phyloP scores from a whole-genome alignment of 495 filamentous ascomycete genomes.

The Xylaria longipes region DNA sequence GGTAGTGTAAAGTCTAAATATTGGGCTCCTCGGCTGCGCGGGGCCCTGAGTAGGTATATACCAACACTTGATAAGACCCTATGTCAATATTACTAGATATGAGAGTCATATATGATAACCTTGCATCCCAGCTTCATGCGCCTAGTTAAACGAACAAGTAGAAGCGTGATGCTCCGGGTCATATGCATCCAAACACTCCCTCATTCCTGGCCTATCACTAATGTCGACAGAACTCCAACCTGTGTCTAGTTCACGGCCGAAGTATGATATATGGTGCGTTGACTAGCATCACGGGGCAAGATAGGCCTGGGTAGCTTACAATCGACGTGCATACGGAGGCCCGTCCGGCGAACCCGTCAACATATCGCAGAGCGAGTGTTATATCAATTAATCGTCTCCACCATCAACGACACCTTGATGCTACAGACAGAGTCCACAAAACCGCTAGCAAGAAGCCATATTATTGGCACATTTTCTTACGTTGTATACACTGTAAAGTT shows the following conservation, averaged over 20 bases:
- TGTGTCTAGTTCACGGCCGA: background rate
- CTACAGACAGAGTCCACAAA: background rate
- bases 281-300: background rate
- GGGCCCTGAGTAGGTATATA: background rate
- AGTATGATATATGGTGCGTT: background rate
- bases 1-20: conserved; percentile 6
- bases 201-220: background rate
- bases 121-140: background rate
- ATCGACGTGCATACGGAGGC: background rate
- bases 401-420: conserved; percentile 4
- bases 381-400: conserved; percentile 11
- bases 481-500: background rate
- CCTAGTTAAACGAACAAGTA: conserved; percentile 2
- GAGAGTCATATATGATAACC: conserved; percentile 1
- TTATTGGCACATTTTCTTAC: background rate
- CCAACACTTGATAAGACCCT: background rate
- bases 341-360: background rate
- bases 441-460: background rate
- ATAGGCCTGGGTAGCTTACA: background rate
- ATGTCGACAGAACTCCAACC: background rate
- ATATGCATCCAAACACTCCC: background rate
- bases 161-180: background rate
- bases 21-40: background rate
- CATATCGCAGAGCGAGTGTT: background rate
- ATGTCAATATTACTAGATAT: background rate